Conservation (phyloP, 2,329 filamentous ascomycete species). For the Colletotrichum musicola region DNA sequence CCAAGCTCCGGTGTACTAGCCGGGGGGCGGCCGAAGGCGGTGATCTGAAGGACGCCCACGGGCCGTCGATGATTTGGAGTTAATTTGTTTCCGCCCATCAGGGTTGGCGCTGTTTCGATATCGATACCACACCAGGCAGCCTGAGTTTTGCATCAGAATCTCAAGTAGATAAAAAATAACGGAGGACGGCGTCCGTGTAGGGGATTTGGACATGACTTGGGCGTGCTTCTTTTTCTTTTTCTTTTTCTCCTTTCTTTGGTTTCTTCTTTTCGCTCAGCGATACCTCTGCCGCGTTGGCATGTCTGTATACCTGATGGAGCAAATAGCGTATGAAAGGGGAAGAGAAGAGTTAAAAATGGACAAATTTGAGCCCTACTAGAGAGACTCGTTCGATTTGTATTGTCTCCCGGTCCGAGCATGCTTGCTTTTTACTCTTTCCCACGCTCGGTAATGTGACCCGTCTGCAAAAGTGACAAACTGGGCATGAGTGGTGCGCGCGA, state of each 20-base stretch:
- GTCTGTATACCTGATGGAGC: constrained; percentile 1
- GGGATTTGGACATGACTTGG: constrained; percentile 1
- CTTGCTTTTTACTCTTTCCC: constrained; percentile 6
- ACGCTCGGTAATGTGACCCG: neutral
- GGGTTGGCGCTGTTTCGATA: constrained; percentile 31
- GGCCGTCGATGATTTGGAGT: constrained; percentile 14
- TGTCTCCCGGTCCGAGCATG: neutral
- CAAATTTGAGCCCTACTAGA: neutral
- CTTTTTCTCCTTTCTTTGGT: neutral
- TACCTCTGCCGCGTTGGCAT: constrained; percentile 31
- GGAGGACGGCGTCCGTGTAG: constrained; percentile 1
- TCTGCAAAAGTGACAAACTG: neutral
- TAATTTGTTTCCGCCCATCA: neutral
- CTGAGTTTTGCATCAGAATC: constrained; percentile 17
- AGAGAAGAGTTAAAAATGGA: neutral
- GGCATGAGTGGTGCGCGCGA: neutral
- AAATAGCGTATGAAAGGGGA: neutral
- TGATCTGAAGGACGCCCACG: neutral
- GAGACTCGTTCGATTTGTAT: constrained; percentile 19
- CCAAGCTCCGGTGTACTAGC: constrained; percentile 37
- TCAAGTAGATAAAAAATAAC: constrained; percentile 10
- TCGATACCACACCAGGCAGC: constrained; percentile 33
- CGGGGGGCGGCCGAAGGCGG: neutral
- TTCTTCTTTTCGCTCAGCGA: constrained; percentile 17
- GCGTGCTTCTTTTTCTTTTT: neutral